Evolutionary conservation across 805 yeast genomes (phyloP).

Genomic region (Lipomyces starkeyi): DNA sequence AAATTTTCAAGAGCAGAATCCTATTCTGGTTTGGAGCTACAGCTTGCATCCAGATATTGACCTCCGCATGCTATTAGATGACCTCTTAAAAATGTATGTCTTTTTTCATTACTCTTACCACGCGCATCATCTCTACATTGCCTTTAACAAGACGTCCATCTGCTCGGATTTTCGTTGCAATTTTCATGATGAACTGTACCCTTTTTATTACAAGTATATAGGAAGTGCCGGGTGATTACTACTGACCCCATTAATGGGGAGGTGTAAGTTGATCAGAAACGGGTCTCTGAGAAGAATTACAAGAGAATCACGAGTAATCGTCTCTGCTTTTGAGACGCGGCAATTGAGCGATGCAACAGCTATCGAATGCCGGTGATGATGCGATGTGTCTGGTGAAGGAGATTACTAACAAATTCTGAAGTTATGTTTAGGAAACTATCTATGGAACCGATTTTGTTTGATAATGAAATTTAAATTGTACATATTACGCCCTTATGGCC

Average conservation of each 20-base stretch:
- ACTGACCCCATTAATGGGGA: not conserved
- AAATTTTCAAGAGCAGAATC: not conserved
- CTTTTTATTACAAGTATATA: constrained; percentile 31
- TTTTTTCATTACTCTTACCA: not conserved
- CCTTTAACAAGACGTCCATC: not conserved
- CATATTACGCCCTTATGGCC: not conserved
- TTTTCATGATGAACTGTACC: constrained; percentile 37
- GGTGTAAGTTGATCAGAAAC: constrained; percentile 32
- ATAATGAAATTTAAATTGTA: not conserved
- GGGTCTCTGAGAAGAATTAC: constrained; percentile 35
- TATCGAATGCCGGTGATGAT: not conserved
- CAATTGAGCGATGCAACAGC: not conserved
- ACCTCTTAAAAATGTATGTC: not conserved
- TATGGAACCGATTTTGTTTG: not conserved
- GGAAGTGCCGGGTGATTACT: constrained; percentile 40
- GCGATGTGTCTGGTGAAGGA: not conserved
- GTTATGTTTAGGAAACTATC: not conserved
- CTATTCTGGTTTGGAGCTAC: not conserved
- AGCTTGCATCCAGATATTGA: not conserved
- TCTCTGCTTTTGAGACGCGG: not conserved
- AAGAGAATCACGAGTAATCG: not conserved
- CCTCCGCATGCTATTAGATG: not conserved
- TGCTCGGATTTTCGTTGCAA: not conserved
- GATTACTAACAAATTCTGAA: not conserved
- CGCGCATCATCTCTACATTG: not conserved